Conservation (phyloP, 2,329 filamentous ascomycete species). For the Paraphaeosphaeria sporulosa region DNA sequence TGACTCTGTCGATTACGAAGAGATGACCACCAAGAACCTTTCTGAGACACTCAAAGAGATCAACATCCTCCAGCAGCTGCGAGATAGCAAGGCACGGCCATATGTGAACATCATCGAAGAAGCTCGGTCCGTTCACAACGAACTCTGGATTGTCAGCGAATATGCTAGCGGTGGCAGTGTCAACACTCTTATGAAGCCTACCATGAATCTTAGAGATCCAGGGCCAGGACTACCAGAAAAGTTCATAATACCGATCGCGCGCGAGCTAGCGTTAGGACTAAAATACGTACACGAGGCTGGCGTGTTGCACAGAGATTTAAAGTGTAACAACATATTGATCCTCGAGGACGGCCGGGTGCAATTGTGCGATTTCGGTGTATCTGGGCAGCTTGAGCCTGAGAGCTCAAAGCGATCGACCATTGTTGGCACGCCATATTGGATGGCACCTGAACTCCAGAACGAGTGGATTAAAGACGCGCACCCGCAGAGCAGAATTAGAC, state of each 20-base stretch:
- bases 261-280: slow-evolving; percentile 68
- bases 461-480: slow-evolving; percentile 64
- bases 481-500: slow-evolving; percentile 57
- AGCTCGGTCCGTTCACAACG: slow-evolving; percentile 76
- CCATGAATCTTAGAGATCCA: slow-evolving; percentile 30
- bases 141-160: slow-evolving; percentile 89
- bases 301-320: slow-evolving; percentile 71
- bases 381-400: slow-evolving; percentile 77
- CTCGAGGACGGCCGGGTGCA: slow-evolving; percentile 80
- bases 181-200: slow-evolving; percentile 65
- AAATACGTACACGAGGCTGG: slow-evolving; percentile 71
- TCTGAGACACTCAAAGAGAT: slow-evolving; percentile 68
- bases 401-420: slow-evolving; percentile 81
- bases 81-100: slow-evolving; percentile 77
- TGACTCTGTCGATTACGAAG: slow-evolving; percentile 72
- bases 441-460: slow-evolving; percentile 75
- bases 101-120: slow-evolving; percentile 87
- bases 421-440: slow-evolving; percentile 85
- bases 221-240: slow-evolving; percentile 61
- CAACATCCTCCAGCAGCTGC: slow-evolving; percentile 73
- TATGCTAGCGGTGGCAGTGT: slow-evolving; percentile 87
- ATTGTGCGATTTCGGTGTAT: slow-evolving; percentile 85
- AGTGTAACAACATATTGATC: slow-evolving; percentile 78
- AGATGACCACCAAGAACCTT: slow-evolving; percentile 51
- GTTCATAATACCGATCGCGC: slow-evolving; percentile 69